phyloP scores from a whole-genome alignment of 148 eudicot species.

The Rhododendron simsii region DNA sequence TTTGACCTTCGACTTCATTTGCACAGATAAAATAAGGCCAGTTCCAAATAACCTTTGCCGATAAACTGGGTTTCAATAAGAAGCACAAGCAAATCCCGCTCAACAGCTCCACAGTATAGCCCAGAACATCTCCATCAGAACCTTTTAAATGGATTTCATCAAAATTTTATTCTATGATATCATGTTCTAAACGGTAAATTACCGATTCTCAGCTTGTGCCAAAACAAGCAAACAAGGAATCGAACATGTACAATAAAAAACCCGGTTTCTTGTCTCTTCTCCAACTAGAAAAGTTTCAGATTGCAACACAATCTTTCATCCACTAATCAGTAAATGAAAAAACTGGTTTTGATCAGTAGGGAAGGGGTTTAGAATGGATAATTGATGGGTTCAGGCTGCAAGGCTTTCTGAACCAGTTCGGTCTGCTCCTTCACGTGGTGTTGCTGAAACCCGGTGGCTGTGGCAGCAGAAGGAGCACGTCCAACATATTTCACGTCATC shows the following conservation, averaged over 20 bases:
- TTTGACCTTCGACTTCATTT: not conserved
- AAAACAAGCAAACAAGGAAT: not conserved
- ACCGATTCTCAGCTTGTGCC: not conserved
- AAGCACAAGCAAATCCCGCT: not conserved
- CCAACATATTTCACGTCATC: conserved; percentile 72
- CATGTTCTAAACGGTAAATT: not conserved
- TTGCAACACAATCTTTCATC: not conserved
- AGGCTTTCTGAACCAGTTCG: conserved; percentile 55
- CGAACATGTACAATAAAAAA: not conserved
- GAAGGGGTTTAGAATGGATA: conserved; percentile 4
- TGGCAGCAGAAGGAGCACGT: conserved; percentile 20
- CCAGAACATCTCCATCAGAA: not conserved
- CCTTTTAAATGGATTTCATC: not conserved
- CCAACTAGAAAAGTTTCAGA: not conserved
- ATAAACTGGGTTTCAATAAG: not conserved
- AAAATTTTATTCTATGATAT: not conserved
- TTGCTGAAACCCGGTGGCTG: conserved; percentile 71
- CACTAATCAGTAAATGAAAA: not conserved
- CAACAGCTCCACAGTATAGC: not conserved
- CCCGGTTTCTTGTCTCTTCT: not conserved
- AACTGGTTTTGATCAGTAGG: not conserved
- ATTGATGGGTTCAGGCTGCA: conserved; percentile 54
- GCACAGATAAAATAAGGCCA: not conserved
- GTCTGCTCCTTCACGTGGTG: conserved; percentile 63
- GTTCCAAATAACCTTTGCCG: not conserved